Evolutionary conservation across 495 filamentous ascomycete species (phyloP).

Genomic region (Aspergillus nanangensis): DNA sequence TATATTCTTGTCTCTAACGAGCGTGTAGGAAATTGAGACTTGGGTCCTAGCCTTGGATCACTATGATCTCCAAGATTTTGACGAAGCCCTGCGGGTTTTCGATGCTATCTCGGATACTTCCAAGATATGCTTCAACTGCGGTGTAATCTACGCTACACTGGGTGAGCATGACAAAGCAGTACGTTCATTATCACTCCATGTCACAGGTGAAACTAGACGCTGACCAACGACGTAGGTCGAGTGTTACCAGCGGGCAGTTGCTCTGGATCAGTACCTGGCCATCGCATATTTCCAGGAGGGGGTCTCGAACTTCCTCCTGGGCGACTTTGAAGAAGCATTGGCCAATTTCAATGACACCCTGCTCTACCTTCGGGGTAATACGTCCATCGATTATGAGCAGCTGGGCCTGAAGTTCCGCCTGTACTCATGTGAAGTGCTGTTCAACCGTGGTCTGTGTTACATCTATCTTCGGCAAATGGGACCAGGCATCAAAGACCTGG

Average conservation of each 20-base stretch:
- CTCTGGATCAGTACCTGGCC: constrained; percentile 89
- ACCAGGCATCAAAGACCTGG: constrained; percentile 84
- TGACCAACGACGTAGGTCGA: constrained; percentile 60
- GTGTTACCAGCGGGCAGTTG: constrained; percentile 87
- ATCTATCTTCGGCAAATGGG: constrained; percentile 93
- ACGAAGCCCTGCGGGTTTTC: constrained; percentile 76
- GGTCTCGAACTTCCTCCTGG: constrained; percentile 95
- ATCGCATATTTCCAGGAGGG: constrained; percentile 99
- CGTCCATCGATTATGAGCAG: constrained; percentile 97
- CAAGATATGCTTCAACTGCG: constrained; percentile 98
- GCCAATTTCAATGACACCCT: constrained; percentile 99
- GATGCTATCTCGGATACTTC: constrained; percentile 89
- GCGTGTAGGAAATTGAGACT: constrained; percentile 99
- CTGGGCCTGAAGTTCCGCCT: constrained; percentile 93
- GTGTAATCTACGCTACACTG: constrained; percentile 96
- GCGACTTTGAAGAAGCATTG: constrained; percentile 95
- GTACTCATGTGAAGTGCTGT: constrained; percentile 95
- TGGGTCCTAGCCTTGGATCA: constrained; percentile 90
- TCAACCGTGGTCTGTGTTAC: constrained; percentile 97
- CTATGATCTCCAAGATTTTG: constrained; percentile 97
- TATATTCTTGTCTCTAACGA: too few relatives aligned
- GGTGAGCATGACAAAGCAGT: constrained; percentile 95
- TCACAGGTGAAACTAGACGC: neutral
- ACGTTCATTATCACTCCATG: constrained; percentile 31
- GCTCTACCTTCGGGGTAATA: constrained; percentile 91